These are phyloP conservation scores for Xylaria polymorpha DNA, from an alignment of 2,329 filamentous ascomycete species.

Conservation along the genomic window DNA sequence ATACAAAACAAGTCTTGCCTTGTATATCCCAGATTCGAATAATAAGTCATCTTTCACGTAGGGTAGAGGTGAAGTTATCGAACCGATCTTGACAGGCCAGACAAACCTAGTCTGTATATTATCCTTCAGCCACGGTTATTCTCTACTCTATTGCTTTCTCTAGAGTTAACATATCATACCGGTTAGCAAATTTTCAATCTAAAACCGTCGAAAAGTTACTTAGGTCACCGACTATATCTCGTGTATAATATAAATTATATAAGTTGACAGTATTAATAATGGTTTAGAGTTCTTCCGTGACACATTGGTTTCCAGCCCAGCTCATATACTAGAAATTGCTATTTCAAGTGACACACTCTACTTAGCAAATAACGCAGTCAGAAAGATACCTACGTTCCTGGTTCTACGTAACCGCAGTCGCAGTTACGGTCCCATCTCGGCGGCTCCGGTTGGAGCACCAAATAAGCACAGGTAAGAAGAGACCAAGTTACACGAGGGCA, in stretches of 20 bases:
- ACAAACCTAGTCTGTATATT: slow-evolving; percentile 29
- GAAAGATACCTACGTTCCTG: slow-evolving; percentile 10
- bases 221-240: neutral
- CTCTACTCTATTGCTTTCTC: neutral
- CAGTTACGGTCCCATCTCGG: slow-evolving; percentile 38
- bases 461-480: slow-evolving; percentile 21
- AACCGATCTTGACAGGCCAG: slow-evolving; percentile 36
- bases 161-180: neutral
- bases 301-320: neutral
- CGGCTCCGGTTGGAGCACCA: slow-evolving; percentile 13
- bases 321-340: neutral
- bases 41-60: slow-evolving; percentile 40
- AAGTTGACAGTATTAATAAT: slow-evolving; percentile 8
- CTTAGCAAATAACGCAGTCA: slow-evolving; percentile 25
- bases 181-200: neutral
- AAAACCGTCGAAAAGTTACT: neutral
- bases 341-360: slow-evolving; percentile 18
- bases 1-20: slow-evolving; percentile 41
- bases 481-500: slow-evolving; percentile 21
- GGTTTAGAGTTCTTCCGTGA: slow-evolving; percentile 3
- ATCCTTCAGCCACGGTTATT: neutral
- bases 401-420: slow-evolving; percentile 14
- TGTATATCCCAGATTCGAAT: slow-evolving; percentile 40
- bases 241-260: slow-evolving; percentile 27
- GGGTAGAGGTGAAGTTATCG: slow-evolving; percentile 39